phyloP scores from a whole-genome alignment of 2,329 filamentous ascomycete genomes.

The Aspergillus carbonarius region DNA sequence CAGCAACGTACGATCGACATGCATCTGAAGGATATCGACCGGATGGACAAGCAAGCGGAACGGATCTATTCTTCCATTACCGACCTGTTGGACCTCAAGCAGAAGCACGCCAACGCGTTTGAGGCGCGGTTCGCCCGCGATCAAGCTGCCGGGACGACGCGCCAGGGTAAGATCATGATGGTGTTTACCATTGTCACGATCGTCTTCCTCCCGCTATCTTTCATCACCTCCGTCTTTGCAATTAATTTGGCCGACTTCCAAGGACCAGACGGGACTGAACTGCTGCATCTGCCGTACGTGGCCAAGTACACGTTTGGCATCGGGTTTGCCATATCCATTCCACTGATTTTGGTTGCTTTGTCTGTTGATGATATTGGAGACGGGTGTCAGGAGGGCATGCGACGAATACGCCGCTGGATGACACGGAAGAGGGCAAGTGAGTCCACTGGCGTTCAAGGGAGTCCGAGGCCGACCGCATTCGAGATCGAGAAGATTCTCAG shows the following conservation, averaged over 20 bases:
- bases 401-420: constrained; percentile 27
- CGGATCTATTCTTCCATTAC: constrained; percentile 61
- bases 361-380: constrained; percentile 45
- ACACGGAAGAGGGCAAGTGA: constrained; percentile 6
- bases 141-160: constrained; percentile 61
- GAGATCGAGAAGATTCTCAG: constrained; percentile 30
- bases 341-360: constrained; percentile 49
- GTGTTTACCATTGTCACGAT: constrained; percentile 62
- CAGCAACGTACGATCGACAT: constrained; percentile 59
- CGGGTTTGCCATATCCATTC: constrained; percentile 54
- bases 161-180: constrained; percentile 58
- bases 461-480: constrained; percentile 14
- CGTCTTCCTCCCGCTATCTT: constrained; percentile 56
- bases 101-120: constrained; percentile 67
- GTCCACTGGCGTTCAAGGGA: neutral
- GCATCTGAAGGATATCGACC: constrained; percentile 59
- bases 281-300: constrained; percentile 52
- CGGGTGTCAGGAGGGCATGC: constrained; percentile 26
- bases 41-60: constrained; percentile 64
- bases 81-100: constrained; percentile 65
- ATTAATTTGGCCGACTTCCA: constrained; percentile 53
- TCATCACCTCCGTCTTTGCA: constrained; percentile 57
- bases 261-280: constrained; percentile 25
- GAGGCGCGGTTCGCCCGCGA: constrained; percentile 60
- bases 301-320: constrained; percentile 58